phyloP scores from a whole-genome alignment of 768 basidiomycete species.

The Phlegmacium glaucopus region DNA sequence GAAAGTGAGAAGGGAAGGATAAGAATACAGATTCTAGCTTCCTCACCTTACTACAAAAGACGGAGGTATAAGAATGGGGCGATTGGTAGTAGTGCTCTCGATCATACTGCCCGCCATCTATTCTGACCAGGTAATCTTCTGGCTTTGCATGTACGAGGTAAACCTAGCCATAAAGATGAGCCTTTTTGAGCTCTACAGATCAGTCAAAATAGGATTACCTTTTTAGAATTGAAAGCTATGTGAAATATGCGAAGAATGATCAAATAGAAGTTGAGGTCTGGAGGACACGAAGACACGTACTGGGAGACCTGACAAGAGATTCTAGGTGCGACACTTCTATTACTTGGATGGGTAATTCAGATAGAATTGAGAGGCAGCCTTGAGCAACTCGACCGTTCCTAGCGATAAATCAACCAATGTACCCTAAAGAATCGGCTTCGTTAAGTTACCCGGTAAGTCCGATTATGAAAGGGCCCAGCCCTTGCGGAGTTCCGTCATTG shows the following conservation, averaged over 20 bases:
- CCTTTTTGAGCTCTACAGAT: conserved; percentile 62
- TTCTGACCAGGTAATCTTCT: conserved; percentile 63
- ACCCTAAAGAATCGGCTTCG: not conserved
- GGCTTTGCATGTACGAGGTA: conserved; percentile 75
- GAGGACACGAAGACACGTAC: conserved; percentile 29
- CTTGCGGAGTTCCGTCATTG: conserved; percentile 53
- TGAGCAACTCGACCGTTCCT: conserved; percentile 82
- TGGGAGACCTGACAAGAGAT: conserved; percentile 46
- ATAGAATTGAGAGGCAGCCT: conserved; percentile 70
- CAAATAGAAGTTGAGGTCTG: not conserved
- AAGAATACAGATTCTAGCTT: not conserved
- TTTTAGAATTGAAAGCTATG: conserved; percentile 1
- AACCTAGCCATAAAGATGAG: conserved; percentile 44
- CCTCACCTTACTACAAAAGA: conserved; percentile 64
- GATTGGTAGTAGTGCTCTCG: conserved; percentile 71
- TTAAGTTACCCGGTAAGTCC: conserved; percentile 73
- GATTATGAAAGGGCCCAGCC: conserved; percentile 74
- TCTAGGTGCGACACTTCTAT: conserved; percentile 57
- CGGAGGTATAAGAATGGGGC: conserved; percentile 62
- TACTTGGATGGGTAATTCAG: conserved; percentile 63
- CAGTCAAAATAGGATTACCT: conserved; percentile 1
- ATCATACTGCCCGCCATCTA: conserved; percentile 53
- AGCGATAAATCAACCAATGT: not conserved
- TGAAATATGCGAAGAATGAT: not conserved
- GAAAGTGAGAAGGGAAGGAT: not conserved